Conservation (phyloP, 495 filamentous ascomycete species). For the Neurospora tetraspora region DNA sequence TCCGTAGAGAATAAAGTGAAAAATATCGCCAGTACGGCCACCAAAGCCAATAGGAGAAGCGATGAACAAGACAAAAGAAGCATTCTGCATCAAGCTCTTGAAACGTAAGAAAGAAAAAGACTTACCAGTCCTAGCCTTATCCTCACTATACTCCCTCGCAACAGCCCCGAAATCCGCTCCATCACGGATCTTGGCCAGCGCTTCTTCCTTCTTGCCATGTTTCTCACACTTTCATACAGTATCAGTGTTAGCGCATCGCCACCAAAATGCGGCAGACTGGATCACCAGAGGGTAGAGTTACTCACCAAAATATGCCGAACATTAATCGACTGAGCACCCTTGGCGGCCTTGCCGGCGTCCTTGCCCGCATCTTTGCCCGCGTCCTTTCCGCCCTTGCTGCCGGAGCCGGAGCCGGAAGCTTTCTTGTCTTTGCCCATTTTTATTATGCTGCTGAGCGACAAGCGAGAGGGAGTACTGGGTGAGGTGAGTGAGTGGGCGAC, state of each 20-base stretch:
- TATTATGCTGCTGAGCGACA: not conserved
- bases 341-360: slow-evolving; percentile 41
- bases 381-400: slow-evolving; percentile 35
- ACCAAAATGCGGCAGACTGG: not conserved
- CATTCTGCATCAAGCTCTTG: no score
- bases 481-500: no score
- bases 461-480: not conserved
- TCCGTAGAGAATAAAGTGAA: not conserved
- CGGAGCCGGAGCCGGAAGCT: slow-evolving; percentile 42
- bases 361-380: slow-evolving; percentile 38
- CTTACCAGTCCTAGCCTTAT: slow-evolving; percentile 75
- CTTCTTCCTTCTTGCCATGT: slow-evolving; percentile 79
- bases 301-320: slow-evolving; percentile 79
- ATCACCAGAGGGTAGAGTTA: not conserved
- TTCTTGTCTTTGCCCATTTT: slow-evolving; percentile 22
- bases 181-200: slow-evolving; percentile 61
- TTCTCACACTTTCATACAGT: slow-evolving; percentile 65
- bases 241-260: not conserved
- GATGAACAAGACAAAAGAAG: no score
- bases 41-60: no score
- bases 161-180: slow-evolving; percentile 86
- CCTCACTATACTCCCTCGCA: slow-evolving; percentile 75
- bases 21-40: not conserved
- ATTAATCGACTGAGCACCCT: slow-evolving; percentile 71
- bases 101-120: not conserved